phyloP scores from a whole-genome alignment of 805 yeast species.

The Pichia insulana region DNA sequence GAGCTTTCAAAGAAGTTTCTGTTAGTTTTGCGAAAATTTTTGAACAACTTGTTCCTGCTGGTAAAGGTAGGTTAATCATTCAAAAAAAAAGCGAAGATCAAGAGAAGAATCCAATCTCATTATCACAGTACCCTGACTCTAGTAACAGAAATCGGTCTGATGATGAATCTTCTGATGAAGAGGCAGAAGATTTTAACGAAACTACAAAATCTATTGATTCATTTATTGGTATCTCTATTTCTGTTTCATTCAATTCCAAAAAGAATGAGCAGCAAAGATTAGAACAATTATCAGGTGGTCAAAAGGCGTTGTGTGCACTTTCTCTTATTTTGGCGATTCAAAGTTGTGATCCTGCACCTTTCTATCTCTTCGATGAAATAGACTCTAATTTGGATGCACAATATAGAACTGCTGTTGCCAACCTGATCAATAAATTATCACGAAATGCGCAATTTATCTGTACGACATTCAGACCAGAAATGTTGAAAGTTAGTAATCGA shows the following conservation, averaged over 20 bases:
- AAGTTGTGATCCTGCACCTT: constrained; percentile 94
- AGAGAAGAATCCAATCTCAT: constrained; percentile 7
- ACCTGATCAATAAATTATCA: constrained; percentile 58
- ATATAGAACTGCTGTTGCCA: constrained; percentile 81
- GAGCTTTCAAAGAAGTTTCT: constrained; percentile 72
- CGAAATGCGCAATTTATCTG: constrained; percentile 81
- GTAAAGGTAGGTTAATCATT: constrained; percentile 67
- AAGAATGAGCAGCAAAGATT: constrained; percentile 78
- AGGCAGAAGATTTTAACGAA: constrained; percentile 14
- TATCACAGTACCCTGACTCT: constrained; percentile 12
- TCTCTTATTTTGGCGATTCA: constrained; percentile 91
- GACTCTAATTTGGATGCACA: constrained; percentile 94
- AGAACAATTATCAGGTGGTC: constrained; percentile 94
- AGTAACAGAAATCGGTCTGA: constrained; percentile 11
- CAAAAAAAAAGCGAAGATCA: constrained; percentile 30
- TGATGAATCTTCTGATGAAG: constrained; percentile 12
- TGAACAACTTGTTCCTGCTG: constrained; percentile 74
- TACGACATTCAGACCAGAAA: constrained; percentile 91
- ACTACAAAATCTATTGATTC: constrained; percentile 34
- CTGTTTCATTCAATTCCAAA: constrained; percentile 83
- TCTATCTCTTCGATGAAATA: constrained; percentile 90
- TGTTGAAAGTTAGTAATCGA: constrained; percentile 77
- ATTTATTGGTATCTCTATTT: constrained; percentile 74
- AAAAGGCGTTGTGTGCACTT: constrained; percentile 92
- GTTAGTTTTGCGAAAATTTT: constrained; percentile 66